Base-by-base conservation (phyloP, 75 land plant species). In the Picea glauca region DNA sequence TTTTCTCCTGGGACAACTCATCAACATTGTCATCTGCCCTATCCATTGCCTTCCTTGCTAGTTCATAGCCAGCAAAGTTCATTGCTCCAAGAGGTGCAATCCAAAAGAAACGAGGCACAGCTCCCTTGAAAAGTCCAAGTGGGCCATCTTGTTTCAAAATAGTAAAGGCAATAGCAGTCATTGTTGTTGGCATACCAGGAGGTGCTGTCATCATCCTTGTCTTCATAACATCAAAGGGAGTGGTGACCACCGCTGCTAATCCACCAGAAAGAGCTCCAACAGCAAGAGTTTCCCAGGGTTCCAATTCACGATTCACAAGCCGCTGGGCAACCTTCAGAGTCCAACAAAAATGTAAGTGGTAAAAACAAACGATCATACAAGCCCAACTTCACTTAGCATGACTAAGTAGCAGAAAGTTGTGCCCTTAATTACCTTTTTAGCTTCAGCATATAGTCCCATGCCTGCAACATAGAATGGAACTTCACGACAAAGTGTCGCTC, bases 31-130 rank as follows among this genome's bases (percentile, higher is more conserved):
- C 56, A 50, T 50, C 56, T 50, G 56, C 56, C 56, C 56, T 50
- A 50, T 50, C 56, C 56, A 95, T 91, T 58, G 99, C 93, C 72
- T 96, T 93, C 87, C 81, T 92, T 61, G 98, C 95, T 2, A 96
- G 87, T 83, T 96, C 99, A 78, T 96, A 96, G 2, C 99, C 99
- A n/a, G 99, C 99, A 84, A 96, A 96, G 77, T 96, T 96, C 99
- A 96, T 96, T 67, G 99, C 99, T 30, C 99, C 99, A 26, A 96
- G 86, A 58, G 99, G 99, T 59, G 99, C 99, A 80, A 96, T 92
- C 99, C 99, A 96, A 74, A 96, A 96, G 83, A 96, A 96, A 64
- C 99, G 84, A 26, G 99, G 99, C 5, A 96, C 79, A 0, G 92
- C 99, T 79, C 99, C 99, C 84, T 96, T 96, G 80, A 96, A 96